phyloP scores from a whole-genome alignment of 2,329 filamentous ascomycete species.

The Arthrobotrys iridis region DNA sequence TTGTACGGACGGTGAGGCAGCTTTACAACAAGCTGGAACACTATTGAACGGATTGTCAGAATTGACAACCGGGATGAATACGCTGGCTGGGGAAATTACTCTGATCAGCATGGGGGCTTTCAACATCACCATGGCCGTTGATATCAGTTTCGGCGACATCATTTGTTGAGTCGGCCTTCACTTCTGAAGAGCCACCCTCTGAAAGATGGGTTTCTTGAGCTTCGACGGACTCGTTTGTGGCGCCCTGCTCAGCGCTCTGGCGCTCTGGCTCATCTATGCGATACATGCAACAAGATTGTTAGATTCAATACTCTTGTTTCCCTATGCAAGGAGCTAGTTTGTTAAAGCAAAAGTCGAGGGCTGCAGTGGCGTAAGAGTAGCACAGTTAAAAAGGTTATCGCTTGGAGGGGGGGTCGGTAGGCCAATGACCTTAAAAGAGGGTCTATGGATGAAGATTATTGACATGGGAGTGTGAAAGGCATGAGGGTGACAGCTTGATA shows the following conservation, averaged over 20 bases:
- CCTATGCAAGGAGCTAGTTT: neutral
- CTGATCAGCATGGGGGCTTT: conserved; percentile 41
- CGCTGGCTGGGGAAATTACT: conserved; percentile 1
- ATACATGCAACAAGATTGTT: neutral
- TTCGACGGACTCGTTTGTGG: neutral
- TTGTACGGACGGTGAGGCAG: conserved; percentile 81
- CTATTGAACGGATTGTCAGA: conserved; percentile 55
- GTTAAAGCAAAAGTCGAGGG: neutral
- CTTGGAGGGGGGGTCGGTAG: too few species aligned
- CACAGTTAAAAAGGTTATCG: neutral
- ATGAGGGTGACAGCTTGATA: neutral
- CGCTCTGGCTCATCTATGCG: conserved; percentile 16
- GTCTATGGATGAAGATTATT: neutral
- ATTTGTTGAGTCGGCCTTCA: neutral
- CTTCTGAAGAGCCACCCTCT: neutral
- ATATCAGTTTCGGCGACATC: neutral
- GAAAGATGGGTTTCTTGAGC: neutral
- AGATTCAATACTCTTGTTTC: neutral
- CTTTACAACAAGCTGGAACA: conserved; percentile 79
- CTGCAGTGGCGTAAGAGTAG: neutral
- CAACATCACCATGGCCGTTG: conserved; percentile 19
- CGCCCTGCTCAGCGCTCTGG: neutral
- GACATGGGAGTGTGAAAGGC: neutral
- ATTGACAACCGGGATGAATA: neutral
- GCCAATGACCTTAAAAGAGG: neutral